Conservation (phyloP, 345 rosid genomes). For the Reutealis trisperma region DNA sequence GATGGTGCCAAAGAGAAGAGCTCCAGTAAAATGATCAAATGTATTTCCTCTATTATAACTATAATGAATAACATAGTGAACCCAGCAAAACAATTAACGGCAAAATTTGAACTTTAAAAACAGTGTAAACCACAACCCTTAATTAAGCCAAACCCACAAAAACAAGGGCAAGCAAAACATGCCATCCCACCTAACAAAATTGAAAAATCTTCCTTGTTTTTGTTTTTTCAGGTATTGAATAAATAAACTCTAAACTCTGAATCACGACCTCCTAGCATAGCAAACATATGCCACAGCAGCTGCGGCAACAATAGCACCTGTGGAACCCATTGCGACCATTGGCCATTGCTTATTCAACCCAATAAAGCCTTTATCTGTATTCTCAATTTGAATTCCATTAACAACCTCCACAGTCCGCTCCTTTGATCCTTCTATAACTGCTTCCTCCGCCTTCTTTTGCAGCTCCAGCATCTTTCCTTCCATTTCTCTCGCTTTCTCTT, state of each 20-base stretch:
- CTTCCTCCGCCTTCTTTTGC: slow-evolving; percentile 48
- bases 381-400: slow-evolving; percentile 32
- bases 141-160: slow-evolving; percentile 21
- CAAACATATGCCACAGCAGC: slow-evolving; percentile 50
- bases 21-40: neutral
- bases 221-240: neutral
- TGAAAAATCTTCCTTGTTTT: slow-evolving; percentile 15
- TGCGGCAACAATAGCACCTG: slow-evolving; percentile 47
- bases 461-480: slow-evolving; percentile 41
- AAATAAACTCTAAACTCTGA: slow-evolving; percentile 24
- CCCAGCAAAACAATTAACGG: neutral
- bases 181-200: slow-evolving; percentile 36
- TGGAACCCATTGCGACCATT: slow-evolving; percentile 48
- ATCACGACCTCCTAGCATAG: slow-evolving; percentile 45
- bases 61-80: neutral
- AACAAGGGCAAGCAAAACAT: slow-evolving; percentile 27
- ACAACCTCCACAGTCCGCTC: slow-evolving; percentile 39
- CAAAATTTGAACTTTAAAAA: slow-evolving; percentile 23
- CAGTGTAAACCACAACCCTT: slow-evolving; percentile 22
- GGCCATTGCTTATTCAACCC: slow-evolving; percentile 44
- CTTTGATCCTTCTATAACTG: slow-evolving; percentile 42
- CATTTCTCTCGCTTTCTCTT: slow-evolving; percentile 37
- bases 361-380: slow-evolving; percentile 10
- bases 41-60: slow-evolving; percentile 3
- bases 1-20: neutral